These are phyloP conservation scores for Spinacia oleracea DNA, from an alignment of 179 eudicot species.

Conservation along the genomic window DNA sequence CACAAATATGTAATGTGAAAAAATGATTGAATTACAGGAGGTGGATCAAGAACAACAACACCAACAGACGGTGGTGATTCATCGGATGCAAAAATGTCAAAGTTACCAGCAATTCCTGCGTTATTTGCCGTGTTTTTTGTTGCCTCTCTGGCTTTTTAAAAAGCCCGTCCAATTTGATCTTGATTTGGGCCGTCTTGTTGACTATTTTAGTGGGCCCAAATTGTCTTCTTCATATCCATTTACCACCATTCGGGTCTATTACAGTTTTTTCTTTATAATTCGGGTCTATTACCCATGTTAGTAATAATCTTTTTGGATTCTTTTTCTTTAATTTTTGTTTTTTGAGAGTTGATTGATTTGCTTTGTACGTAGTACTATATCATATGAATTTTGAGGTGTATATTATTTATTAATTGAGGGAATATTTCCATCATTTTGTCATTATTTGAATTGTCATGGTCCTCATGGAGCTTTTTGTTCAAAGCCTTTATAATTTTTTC, in stretches of 20 bases:
- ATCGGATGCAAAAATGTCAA: constrained; percentile 29
- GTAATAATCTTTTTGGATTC: neutral
- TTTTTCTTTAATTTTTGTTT: neutral
- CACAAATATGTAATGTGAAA: neutral
- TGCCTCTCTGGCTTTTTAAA: constrained; percentile 3
- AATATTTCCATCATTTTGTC: constrained; percentile 1
- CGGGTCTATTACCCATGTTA: neutral
- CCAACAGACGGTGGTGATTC: constrained; percentile 28
- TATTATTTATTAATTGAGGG: neutral
- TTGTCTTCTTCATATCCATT: neutral
- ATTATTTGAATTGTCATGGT: neutral
- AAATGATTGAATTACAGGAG: constrained; percentile 13
- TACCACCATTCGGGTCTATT: no score
- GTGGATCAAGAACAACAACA: constrained; percentile 30
- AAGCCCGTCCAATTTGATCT: constrained; percentile 8
- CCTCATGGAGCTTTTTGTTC: neutral
- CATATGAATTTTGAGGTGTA: neutral
- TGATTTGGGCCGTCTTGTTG: neutral
- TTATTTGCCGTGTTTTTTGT: constrained; percentile 23
- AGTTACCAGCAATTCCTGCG: constrained; percentile 17
- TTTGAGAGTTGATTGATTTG: constrained; percentile 2
- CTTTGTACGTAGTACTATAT: constrained; percentile 5
- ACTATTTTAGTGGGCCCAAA: neutral
- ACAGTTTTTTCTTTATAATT: no score
- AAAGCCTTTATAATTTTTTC: neutral